Evolutionary conservation across 805 yeast genomes (phyloP).

Genomic region (Wickerhamomyces chaumierensis): DNA sequence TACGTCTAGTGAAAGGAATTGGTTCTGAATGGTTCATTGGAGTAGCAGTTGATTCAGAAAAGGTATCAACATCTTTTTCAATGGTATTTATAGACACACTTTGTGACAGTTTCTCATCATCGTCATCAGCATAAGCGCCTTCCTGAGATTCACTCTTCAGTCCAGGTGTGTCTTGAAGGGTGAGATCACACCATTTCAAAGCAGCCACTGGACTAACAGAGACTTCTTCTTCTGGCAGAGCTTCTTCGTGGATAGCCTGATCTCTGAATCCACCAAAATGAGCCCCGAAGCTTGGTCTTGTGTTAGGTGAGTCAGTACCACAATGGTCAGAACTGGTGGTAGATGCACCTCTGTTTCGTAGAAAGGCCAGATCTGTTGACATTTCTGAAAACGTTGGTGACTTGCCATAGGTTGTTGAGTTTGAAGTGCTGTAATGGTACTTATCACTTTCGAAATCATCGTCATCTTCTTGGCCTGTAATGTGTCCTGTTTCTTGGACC

Average conservation of each 20-base stretch:
- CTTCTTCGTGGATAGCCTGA: neutral
- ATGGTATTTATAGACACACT: too few relatives aligned
- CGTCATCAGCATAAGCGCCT: too few relatives aligned
- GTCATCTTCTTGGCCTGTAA: too few relatives aligned
- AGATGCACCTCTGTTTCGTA: slow-evolving; percentile 4
- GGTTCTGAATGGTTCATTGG: neutral
- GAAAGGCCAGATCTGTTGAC: slow-evolving; percentile 4
- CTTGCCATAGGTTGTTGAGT: slow-evolving; percentile 18
- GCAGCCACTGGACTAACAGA: too few relatives aligned
- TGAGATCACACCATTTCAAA: too few relatives aligned
- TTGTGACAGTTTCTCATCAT: neutral
- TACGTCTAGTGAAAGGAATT: neutral
- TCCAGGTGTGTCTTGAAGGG: too few relatives aligned
- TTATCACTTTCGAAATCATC: slow-evolving; percentile 7
- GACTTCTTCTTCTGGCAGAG: too few relatives aligned
- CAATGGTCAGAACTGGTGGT: too few relatives aligned
- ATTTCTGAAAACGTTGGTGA: slow-evolving; percentile 18
- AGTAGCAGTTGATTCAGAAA: neutral
- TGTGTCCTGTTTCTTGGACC: neutral
- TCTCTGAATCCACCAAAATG: neutral
- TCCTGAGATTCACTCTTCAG: too few relatives aligned
- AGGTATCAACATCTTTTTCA: neutral
- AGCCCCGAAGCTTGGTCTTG: too few relatives aligned
- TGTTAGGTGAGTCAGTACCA: too few relatives aligned
- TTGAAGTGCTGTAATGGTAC: slow-evolving; percentile 18